A percentile compares a stretch with the other conserved stretches of the same genome.
Conservation (phyloP, 1,139 yeast genomes). For the Lodderomyces metapsilosis region DNA sequence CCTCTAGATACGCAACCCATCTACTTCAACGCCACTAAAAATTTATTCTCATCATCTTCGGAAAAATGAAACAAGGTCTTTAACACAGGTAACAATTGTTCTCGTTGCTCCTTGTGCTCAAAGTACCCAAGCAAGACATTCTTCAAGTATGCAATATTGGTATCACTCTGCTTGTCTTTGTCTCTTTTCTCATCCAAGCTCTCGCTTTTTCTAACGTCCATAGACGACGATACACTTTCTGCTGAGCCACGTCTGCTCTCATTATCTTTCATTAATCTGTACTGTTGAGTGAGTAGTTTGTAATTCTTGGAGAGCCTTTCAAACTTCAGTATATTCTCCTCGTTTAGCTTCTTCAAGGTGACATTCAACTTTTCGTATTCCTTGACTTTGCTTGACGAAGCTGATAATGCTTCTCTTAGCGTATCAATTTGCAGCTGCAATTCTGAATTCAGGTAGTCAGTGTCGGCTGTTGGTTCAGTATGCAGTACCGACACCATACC, state of each 20-base stretch:
- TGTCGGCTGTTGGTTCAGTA: conserved; percentile 21
- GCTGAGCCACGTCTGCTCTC: conserved; percentile 4
- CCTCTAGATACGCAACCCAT: too few species aligned
- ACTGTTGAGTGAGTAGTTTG: conserved; percentile 58
- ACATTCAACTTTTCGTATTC: conserved; percentile 59
- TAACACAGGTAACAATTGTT: conserved; percentile 79
- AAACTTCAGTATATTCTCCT: conserved; percentile 63
- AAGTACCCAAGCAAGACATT: conserved; percentile 86
- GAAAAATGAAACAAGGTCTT: conserved; percentile 69
- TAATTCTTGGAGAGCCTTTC: conserved; percentile 68
- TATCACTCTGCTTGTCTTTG: conserved; percentile 11
- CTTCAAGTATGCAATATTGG: conserved; percentile 71
- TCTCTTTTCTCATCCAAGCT: background rate
- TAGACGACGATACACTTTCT: background rate
- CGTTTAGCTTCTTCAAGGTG: conserved; percentile 61
- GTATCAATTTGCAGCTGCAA: conserved; percentile 35
- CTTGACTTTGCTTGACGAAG: conserved; percentile 47
- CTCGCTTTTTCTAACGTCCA: background rate
- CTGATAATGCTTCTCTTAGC: conserved; percentile 52
- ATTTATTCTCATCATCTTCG: conserved; percentile 68
- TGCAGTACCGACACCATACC: conserved; percentile 12
- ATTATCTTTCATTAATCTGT: conserved; percentile 31
- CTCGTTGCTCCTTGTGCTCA: conserved; percentile 90
- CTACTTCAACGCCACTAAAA: conserved; percentile 58
- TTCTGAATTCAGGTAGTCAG: conserved; percentile 17